Evolutionary conservation across 768 basidiomycete genomes (phyloP).

Genomic region (Suillus paluster): DNA sequence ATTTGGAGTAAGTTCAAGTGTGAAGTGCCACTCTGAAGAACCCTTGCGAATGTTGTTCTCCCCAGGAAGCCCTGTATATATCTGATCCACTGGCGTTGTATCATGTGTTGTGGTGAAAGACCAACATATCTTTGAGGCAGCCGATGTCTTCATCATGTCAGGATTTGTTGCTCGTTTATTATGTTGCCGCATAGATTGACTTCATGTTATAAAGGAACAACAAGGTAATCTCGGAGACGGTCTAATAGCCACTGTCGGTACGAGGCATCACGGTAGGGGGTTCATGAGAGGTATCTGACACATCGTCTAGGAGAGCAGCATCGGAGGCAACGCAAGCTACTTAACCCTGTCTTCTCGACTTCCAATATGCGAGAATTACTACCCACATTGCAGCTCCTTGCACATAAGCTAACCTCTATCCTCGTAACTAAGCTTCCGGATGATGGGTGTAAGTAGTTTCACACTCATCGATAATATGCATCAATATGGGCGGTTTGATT

Average conservation of each 20-base stretch:
- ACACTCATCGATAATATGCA: not conserved
- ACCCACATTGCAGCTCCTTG: not conserved
- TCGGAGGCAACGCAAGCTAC: constrained; percentile 45
- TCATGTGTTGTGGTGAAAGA: constrained; percentile 51
- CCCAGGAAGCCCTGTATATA: constrained; percentile 34
- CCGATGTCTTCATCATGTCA: constrained; percentile 48
- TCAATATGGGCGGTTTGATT: not conserved
- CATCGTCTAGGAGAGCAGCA: constrained; percentile 43
- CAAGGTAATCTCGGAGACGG: constrained; percentile 52
- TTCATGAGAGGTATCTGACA: constrained; percentile 9
- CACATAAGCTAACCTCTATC: not conserved
- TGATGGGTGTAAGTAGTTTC: constrained; percentile 2
- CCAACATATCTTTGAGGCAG: constrained; percentile 53
- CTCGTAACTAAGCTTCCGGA: no score
- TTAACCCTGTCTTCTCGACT: constrained; percentile 51
- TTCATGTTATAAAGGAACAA: constrained; percentile 38
- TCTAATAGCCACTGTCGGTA: constrained; percentile 36
- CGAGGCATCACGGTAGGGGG: constrained; percentile 20
- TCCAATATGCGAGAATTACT: constrained; percentile 44
- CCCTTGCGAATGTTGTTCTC: not conserved
- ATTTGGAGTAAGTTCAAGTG: constrained; percentile 3
- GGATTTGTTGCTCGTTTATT: constrained; percentile 13
- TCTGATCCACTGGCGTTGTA: constrained; percentile 55
- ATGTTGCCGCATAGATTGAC: not conserved
- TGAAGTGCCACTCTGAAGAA: constrained; percentile 17